Percentiles rank a stretch among this genome's conserved stretches.
Conservation (phyloP, 2,329 filamentous ascomycete species). For the Colletotrichum caudatum region DNA sequence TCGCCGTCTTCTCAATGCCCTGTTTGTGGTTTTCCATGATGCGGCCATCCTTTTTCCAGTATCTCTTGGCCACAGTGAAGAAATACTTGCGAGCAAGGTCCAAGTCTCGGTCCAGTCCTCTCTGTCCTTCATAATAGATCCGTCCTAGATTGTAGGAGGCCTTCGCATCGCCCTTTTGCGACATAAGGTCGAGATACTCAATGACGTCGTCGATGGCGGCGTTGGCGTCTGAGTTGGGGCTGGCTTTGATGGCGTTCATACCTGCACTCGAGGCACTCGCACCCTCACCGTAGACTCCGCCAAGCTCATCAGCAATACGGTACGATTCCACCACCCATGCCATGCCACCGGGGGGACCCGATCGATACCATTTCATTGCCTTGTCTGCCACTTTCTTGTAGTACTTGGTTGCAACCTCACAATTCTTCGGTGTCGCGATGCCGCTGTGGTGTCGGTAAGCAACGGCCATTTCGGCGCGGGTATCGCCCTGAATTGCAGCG, state of each 20-base stretch:
- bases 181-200: conserved; percentile 92
- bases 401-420: conserved; percentile 85
- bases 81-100: conserved; percentile 84
- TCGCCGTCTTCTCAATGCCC: conserved; percentile 81
- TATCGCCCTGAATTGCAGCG: conserved; percentile 85
- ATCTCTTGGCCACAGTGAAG: conserved; percentile 79
- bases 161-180: conserved; percentile 88
- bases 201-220: conserved; percentile 93
- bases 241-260: conserved; percentile 79
- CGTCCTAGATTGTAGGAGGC: conserved; percentile 88
- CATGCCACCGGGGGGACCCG: conserved; percentile 90
- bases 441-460: conserved; percentile 88
- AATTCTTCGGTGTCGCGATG: conserved; percentile 86
- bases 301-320: conserved; percentile 88
- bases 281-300: conserved; percentile 94
- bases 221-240: conserved; percentile 81
- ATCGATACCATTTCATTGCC: conserved; percentile 86
- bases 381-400: conserved; percentile 96
- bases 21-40: conserved; percentile 76
- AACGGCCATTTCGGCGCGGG: conserved; percentile 91
- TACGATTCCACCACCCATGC: conserved; percentile 82
- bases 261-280: conserved; percentile 92
- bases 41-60: conserved; percentile 85
- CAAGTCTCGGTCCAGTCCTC: conserved; percentile 79
- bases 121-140: conserved; percentile 88